Base-by-base conservation (phyloP, 2,329 filamentous ascomycete species). In the Hymenoscyphus occultus region DNA sequence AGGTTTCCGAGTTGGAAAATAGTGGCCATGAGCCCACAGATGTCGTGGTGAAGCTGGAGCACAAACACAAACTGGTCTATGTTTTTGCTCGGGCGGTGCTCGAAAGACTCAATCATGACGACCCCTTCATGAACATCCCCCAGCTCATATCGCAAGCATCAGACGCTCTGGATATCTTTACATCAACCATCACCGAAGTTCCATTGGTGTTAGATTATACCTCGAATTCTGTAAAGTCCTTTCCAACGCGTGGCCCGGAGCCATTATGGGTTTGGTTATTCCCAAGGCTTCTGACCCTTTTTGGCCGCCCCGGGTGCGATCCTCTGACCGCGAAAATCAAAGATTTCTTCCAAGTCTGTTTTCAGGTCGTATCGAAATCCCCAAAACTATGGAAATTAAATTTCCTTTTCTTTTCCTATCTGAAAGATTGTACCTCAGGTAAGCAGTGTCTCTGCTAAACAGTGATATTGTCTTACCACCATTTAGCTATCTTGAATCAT, bases 31-130 rank as follows among this genome's bases (percentile, higher is more conserved):
- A 76, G 54, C 77, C 78, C 56, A 66, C 78, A 39, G 83, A 85
- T 13, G 74, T 81, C 1, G 85, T 89, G 68, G 87, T 90, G 56
- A 88, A 90, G 69, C 78, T 90, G 56, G 84, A 88, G 60, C 88
- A 96, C 75, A 94, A 96, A 71, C 90, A 93, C 72, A 90, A 93
- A 77, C 84, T 97, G 60, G 88, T 97, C 61, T 93, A 91, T 73
- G 90, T 97, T 68, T 90, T 95, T 71, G 83, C 90, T 60, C 89
- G 91, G 74, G 90, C 92, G 65, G 90, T 92, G 28, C 81, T 97
- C 13, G 90, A 93, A 70, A 83, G 83, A 56, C 81, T 91, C 58
- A 83, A 83, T 69, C 82, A 85, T 73, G 86, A 92, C 71, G 86
- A 93, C 71, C 87, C 86, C 2, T 90, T 93, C 74, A 57, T 69